Conservation (phyloP, 257 asterid species). For the Primulina huaijiensis region DNA sequence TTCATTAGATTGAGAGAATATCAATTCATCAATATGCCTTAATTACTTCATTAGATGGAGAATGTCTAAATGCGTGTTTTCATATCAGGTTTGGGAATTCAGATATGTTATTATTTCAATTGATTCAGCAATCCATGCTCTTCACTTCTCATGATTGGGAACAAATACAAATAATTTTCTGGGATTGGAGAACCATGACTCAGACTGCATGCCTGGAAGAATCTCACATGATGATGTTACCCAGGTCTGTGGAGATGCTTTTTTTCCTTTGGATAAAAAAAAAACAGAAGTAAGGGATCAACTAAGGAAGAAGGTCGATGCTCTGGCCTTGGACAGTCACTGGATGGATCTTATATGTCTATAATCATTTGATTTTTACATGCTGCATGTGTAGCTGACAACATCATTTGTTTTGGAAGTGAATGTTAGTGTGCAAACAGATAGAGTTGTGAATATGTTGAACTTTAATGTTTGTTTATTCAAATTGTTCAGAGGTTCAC, state of each 20-base stretch:
- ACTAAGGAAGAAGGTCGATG: background rate
- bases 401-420: background rate
- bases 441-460: background rate
- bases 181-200: slow-evolving; percentile 90
- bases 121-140: background rate
- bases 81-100: background rate
- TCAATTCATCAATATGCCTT: background rate
- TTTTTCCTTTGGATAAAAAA: background rate
- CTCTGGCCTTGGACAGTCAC: background rate
- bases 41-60: background rate
- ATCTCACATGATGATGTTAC: slow-evolving; percentile 91
- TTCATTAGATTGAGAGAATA: too few relatives aligned
- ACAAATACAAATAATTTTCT: slow-evolving; percentile 49
- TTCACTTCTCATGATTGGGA: slow-evolving; percentile 1
- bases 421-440: background rate
- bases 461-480: slow-evolving; percentile 18
- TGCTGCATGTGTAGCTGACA: background rate
- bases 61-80: too few relatives aligned
- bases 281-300: background rate
- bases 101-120: background rate
- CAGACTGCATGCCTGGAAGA: slow-evolving; percentile 83
- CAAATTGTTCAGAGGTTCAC: slow-evolving; percentile 55
- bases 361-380: background rate
- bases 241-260: slow-evolving; percentile 52
- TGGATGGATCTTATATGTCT: background rate